Percentiles rank a stretch among this genome's conserved stretches.
phyloP scores from a whole-genome alignment of 2,329 filamentous ascomycete species.

The Stenocarpella maydis region DNA sequence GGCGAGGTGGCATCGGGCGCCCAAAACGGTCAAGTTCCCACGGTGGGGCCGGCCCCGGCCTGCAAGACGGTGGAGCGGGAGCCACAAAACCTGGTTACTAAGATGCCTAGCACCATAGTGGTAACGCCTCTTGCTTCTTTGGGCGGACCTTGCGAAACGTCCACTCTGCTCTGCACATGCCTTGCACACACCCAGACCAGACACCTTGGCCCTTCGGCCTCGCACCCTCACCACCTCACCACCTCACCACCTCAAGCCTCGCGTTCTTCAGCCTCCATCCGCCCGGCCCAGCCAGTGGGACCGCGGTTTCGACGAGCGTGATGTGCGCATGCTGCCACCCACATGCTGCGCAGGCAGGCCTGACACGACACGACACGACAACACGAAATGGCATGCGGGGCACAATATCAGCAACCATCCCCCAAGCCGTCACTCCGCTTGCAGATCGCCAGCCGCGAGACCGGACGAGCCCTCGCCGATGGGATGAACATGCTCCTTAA shows the following conservation, averaged over 20 bases:
- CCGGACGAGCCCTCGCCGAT: constrained; percentile 5
- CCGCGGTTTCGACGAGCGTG: not conserved
- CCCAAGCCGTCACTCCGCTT: not conserved
- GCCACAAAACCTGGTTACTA: no score
- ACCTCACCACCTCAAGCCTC: no score
- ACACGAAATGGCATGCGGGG: not conserved
- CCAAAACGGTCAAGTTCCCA: constrained; percentile 16
- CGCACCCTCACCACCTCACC: no score
- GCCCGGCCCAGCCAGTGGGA: not conserved
- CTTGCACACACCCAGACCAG: not conserved
- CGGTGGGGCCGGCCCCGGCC: constrained; percentile 2
- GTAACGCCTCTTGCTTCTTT: constrained; percentile 31
- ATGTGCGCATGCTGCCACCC: not conserved
- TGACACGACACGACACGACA: not conserved
- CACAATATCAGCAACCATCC: not conserved
- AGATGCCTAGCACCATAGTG: no score
- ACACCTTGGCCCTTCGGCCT: constrained; percentile 8
- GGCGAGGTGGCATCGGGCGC: constrained; percentile 6
- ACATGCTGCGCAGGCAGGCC: no score
- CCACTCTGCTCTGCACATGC: no score
- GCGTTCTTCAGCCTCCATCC: not conserved
- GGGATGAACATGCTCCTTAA: constrained; percentile 4
- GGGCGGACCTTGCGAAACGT: constrained; percentile 32
- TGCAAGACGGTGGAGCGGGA: constrained; percentile 15
- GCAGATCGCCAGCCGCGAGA: not conserved